Evolutionary conservation across 1,284 basidiomycete genomes (phyloP).

Genomic region (Apiotrichum domesticum): DNA sequence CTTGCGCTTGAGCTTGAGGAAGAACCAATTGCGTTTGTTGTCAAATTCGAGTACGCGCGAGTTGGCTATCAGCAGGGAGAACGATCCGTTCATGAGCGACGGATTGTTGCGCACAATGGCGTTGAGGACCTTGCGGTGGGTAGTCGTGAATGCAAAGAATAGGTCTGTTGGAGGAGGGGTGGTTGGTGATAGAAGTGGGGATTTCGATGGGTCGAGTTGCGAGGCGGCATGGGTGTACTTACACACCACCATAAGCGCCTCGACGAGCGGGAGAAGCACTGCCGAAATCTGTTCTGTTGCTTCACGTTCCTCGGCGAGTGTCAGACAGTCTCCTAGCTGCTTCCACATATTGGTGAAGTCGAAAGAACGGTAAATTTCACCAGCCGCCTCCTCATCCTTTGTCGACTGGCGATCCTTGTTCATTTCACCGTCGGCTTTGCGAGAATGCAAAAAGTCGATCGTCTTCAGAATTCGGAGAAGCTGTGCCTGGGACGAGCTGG

Average conservation of each 20-base stretch:
- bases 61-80: slow-evolving; percentile 92
- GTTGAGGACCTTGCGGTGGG: slow-evolving; percentile 90
- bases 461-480: slow-evolving; percentile 87
- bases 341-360: slow-evolving; percentile 79
- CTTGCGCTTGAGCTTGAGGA: slow-evolving; percentile 87
- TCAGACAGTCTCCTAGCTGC: slow-evolving; percentile 75
- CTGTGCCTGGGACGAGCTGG: slow-evolving; percentile 88
- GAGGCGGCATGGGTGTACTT: slow-evolving; percentile 57
- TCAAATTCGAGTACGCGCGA: slow-evolving; percentile 97
- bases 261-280: slow-evolving; percentile 82
- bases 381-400: slow-evolving; percentile 62
- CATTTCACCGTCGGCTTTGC: slow-evolving; percentile 41
- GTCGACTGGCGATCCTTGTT: slow-evolving; percentile 38
- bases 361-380: slow-evolving; percentile 80
- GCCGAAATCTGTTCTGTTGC: slow-evolving; percentile 82
- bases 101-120: slow-evolving; percentile 98
- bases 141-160: slow-evolving; percentile 90
- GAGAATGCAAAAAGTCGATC: slow-evolving; percentile 88
- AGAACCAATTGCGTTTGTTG: slow-evolving; percentile 99
- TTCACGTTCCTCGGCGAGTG: slow-evolving; percentile 68
- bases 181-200: slow-evolving; percentile 53
- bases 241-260: slow-evolving; percentile 96
- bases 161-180: slow-evolving; percentile 66
- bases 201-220: slow-evolving; percentile 35
- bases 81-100: slow-evolving; percentile 94